Conservation (phyloP, 2,329 filamentous ascomycete species). For the Hymenoscyphus fructigenus region DNA sequence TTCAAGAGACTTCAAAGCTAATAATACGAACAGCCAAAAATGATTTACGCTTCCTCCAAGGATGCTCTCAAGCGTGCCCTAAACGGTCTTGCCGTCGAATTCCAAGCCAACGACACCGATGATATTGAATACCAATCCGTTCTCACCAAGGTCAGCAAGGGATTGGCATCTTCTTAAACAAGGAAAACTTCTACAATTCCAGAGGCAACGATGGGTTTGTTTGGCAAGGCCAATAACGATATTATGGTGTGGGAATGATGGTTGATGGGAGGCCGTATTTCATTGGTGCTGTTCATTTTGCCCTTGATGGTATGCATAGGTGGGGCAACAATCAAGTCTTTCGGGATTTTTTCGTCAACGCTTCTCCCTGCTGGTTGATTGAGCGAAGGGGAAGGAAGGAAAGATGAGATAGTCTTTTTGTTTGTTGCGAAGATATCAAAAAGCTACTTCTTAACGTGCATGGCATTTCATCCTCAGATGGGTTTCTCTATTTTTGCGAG, state of each 20-base stretch:
- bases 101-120: conserved; percentile 81
- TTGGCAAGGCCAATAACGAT: conserved; percentile 6
- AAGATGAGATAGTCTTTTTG: conserved; percentile 12
- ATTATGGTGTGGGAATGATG: conserved; percentile 10
- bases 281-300: conserved; percentile 33
- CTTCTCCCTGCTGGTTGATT: conserved; percentile 5
- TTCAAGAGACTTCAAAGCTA: conserved; percentile 3
- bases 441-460: conserved; percentile 24
- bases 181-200: not conserved
- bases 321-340: conserved; percentile 20
- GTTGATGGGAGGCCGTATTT: conserved; percentile 25
- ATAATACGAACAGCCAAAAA: conserved; percentile 64
- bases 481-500: conserved; percentile 10
- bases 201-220: not conserved
- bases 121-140: conserved; percentile 78
- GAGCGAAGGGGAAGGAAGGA: conserved; percentile 7
- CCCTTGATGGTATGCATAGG: conserved; percentile 30
- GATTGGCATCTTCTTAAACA: conserved; percentile 41
- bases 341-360: conserved; percentile 9
- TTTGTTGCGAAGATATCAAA: conserved; percentile 23
- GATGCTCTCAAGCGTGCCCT: conserved; percentile 79
- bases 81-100: conserved; percentile 71
- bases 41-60: conserved; percentile 89
- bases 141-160: conserved; percentile 65
- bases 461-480: conserved; percentile 13